phyloP scores from a whole-genome alignment of 148 eudicot species.

The Arbutus unedo region DNA sequence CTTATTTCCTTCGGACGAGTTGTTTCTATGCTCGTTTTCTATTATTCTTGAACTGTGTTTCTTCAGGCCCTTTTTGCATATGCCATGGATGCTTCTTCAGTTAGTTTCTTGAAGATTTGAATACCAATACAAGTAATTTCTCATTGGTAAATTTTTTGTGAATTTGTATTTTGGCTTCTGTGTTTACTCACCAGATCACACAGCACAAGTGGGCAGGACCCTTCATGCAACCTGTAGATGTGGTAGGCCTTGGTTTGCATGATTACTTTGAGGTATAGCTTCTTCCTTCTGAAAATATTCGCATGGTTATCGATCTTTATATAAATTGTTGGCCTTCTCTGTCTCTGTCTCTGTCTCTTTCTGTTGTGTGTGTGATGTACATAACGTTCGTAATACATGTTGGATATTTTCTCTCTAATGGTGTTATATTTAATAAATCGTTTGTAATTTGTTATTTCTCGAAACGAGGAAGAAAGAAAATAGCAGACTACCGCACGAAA shows the following conservation, averaged over 20 bases:
- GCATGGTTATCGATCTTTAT: background rate
- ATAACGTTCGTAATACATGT: background rate
- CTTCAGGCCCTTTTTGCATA: background rate
- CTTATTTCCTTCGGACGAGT: background rate
- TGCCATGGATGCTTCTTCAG: background rate
- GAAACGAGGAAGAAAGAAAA: background rate
- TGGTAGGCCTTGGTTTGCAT: conserved; percentile 7
- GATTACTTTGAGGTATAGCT: conserved; percentile 6
- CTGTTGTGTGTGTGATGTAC: background rate
- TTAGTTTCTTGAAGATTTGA: background rate
- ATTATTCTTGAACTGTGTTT: background rate
- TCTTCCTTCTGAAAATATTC: background rate
- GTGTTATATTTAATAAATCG: background rate
- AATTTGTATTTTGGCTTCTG: background rate
- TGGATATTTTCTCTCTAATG: background rate
- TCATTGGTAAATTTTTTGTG: background rate
- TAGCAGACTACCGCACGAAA: background rate
- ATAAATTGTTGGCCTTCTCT: background rate
- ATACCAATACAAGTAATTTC: background rate
- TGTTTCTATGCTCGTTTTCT: too few species aligned
- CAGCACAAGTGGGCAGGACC: conserved; percentile 11
- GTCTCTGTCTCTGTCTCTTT: background rate
- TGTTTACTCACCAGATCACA: background rate
- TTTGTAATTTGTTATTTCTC: background rate
- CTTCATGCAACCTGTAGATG: conserved; percentile 5